These are phyloP conservation scores for Diaporthe velutina DNA, from an alignment of 2,329 filamentous ascomycete species.

Conservation along the genomic window DNA sequence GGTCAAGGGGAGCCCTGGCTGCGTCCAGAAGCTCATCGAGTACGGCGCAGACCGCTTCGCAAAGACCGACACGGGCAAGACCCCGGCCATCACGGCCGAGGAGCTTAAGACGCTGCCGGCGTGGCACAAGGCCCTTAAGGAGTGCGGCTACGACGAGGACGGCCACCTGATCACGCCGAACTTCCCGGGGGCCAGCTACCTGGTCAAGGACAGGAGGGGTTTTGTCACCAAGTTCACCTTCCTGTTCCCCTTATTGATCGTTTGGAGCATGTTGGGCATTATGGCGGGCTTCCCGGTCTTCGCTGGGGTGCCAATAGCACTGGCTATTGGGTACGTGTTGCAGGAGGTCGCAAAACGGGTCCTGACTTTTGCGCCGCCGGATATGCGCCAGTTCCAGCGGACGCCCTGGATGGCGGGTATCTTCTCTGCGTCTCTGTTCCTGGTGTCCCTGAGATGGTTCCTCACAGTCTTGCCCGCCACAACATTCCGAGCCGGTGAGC, in stretches of 20 bases:
- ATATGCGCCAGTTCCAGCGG: conserved; percentile 91
- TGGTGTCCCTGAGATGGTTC: conserved; percentile 82
- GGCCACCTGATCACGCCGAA: conserved; percentile 77
- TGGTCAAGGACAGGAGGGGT: conserved; percentile 81
- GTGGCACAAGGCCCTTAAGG: conserved; percentile 85
- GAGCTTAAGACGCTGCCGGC: conserved; percentile 89
- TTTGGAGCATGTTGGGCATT: conserved; percentile 79
- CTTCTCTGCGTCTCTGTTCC: conserved; percentile 88
- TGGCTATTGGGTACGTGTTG: conserved; percentile 76
- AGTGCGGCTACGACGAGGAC: conserved; percentile 86
- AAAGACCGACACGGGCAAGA: conserved; percentile 90
- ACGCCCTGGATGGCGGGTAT: conserved; percentile 97
- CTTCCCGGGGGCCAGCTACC: conserved; percentile 79
- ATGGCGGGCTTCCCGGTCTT: conserved; percentile 81
- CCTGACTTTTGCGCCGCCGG: conserved; percentile 83
- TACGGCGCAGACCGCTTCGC: conserved; percentile 95
- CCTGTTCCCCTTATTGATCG: conserved; percentile 84
- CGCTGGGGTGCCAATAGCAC: conserved; percentile 78
- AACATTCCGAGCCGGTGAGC: conserved; percentile 65
- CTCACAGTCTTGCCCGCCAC: conserved; percentile 73
- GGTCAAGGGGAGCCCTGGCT: conserved; percentile 90
- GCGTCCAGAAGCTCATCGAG: conserved; percentile 93
- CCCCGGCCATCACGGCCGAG: conserved; percentile 84
- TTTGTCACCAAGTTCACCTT: conserved; percentile 92
- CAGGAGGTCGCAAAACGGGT: conserved; percentile 84